phyloP scores from a whole-genome alignment of 2,329 filamentous ascomycete genomes.

The Penicillium thymicola region DNA sequence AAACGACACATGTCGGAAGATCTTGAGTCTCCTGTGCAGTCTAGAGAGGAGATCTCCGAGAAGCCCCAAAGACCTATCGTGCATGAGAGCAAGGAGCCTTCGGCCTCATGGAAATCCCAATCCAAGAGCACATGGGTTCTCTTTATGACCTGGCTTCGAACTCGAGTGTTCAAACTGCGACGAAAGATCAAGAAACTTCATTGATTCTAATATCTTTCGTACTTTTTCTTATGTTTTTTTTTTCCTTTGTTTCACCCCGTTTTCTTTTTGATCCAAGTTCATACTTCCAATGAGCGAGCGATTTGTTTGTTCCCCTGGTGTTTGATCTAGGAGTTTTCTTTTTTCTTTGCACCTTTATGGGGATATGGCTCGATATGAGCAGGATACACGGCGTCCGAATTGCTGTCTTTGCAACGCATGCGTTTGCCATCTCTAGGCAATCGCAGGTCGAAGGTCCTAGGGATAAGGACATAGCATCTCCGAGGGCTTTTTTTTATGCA shows the following conservation, averaged over 20 bases:
- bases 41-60: slow-evolving; percentile 21
- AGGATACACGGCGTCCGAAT: slow-evolving; percentile 6
- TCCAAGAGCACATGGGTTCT: slow-evolving; percentile 48
- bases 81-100: slow-evolving; percentile 9
- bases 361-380: slow-evolving; percentile 3
- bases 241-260: not conserved
- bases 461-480: slow-evolving; percentile 1
- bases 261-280: not conserved
- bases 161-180: slow-evolving; percentile 52
- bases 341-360: slow-evolving; percentile 1
- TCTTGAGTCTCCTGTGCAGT: slow-evolving; percentile 10
- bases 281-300: slow-evolving; percentile 9
- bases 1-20: slow-evolving; percentile 31
- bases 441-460: slow-evolving; percentile 9
- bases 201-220: slow-evolving; percentile 11
- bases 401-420: slow-evolving; percentile 4
- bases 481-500: slow-evolving; percentile 6
- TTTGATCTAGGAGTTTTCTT: slow-evolving; percentile 5
- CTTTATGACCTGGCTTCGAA: slow-evolving; percentile 57
- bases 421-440: not conserved
- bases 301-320: slow-evolving; percentile 9
- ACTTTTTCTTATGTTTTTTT: slow-evolving; percentile 25
- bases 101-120: slow-evolving; percentile 31
- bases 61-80: slow-evolving; percentile 11
- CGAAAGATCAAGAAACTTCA: slow-evolving; percentile 32